Base-by-base conservation (phyloP, 352 stramenopile genomes). In the Globisporangium perplexum region DNA sequence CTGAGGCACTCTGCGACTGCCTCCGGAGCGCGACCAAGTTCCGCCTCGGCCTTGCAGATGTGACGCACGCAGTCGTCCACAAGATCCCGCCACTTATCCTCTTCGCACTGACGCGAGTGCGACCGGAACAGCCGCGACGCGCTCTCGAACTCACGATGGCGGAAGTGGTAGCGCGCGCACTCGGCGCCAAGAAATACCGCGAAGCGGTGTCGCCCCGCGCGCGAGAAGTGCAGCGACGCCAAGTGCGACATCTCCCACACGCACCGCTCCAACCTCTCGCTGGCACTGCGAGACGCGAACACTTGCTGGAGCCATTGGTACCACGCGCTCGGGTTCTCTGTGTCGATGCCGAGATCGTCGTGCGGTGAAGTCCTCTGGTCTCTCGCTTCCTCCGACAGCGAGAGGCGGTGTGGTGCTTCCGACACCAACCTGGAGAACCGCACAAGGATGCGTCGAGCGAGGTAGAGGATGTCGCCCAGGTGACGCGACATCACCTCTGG, bases 41-140 rank as follows among this genome's bases (percentile, higher is more conserved):
- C 67, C 14, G 90, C 49, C 47, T 90, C 76, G 6, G 72, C 59
- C 20, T 66, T 69, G 54, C 76, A 90, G 42, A 91, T 84, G 46
- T 65, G 62, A 2, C 62, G 71, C 11, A 85, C 66, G 47, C 66
- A 84, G 45, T 71, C 69, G 31, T 64, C 66, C 52, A 83, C 75
- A 14, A 90, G 77, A 3, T 24, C 33, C 71, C 73, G 88, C 83
- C 83, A 93, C 12, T 86, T 82, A 60, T 93, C 83, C 60, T 87
- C 75, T 50, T 90, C 68, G 42, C 75, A 87, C 62, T 90, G 83
- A 5, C 76, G 71, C 10, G 77, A 72, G 10, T 89, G 72, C 0
- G 77, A 86, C 5, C 79, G 74, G n/a, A 90, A 71, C 3, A 90
- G 55, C 7, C 76, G 66, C 0, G 76, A 89, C 3, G 79, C 79